A percentile compares a stretch with the other conserved stretches of the same genome.
Evolutionary conservation across 164 flowering plant species (phyloP).

Genomic region (Liriodendron chinense): DNA sequence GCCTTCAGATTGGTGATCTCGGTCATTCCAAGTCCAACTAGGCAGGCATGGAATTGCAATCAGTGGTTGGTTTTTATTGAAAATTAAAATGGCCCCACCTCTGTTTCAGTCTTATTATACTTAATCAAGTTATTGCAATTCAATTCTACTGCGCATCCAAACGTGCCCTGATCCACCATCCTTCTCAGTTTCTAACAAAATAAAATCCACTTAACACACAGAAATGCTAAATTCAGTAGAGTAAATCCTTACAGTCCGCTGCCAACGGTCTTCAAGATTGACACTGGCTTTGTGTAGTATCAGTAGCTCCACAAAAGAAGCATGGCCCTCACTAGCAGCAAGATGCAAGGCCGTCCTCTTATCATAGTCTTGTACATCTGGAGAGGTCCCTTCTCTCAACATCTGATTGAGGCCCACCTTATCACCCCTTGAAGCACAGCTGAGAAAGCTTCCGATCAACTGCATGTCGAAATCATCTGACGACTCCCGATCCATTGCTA

Average conservation of each 20-base stretch:
- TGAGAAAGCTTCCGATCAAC: slow-evolving; percentile 52
- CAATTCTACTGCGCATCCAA: background rate
- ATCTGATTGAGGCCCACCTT: slow-evolving; percentile 55
- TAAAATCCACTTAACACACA: background rate
- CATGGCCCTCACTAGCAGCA: slow-evolving; percentile 70
- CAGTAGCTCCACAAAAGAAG: slow-evolving; percentile 57
- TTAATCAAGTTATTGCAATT: background rate
- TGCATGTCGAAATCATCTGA: slow-evolving; percentile 48
- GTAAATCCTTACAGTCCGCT: slow-evolving; percentile 40
- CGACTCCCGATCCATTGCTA: slow-evolving; percentile 5
- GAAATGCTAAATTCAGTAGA: background rate
- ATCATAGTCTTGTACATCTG: slow-evolving; percentile 59
- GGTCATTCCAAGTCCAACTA: background rate
- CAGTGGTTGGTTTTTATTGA: background rate
- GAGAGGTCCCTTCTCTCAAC: slow-evolving; percentile 45
- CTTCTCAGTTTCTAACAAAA: background rate
- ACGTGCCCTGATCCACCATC: no score
- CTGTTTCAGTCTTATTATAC: background rate
- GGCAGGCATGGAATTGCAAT: background rate
- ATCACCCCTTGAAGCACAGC: slow-evolving; percentile 62
- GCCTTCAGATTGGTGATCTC: background rate
- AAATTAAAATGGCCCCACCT: background rate
- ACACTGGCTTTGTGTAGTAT: slow-evolving; percentile 48
- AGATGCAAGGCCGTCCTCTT: slow-evolving; percentile 59
- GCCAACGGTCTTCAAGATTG: slow-evolving; percentile 54